Evolutionary conservation across 495 filamentous ascomycete species (phyloP).

Genomic region (Neurospora hispaniola): DNA sequence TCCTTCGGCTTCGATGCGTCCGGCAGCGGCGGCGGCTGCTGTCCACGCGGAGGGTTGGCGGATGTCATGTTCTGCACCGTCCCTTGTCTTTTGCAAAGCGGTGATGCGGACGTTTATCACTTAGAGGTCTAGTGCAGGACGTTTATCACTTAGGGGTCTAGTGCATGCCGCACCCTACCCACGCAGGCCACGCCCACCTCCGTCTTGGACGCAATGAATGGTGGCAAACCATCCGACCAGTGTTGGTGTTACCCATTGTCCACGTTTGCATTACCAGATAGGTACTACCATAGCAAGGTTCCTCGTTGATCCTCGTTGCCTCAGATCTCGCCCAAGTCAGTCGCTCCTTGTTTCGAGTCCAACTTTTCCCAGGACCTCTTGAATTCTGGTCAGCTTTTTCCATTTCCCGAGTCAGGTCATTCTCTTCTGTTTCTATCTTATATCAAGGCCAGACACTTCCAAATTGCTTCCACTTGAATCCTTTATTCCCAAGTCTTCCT

Average conservation of each 20-base stretch:
- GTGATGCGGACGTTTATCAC: constrained; percentile 5
- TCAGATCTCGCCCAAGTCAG: neutral
- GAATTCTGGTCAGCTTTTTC: neutral
- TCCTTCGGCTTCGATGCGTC: constrained; percentile 5
- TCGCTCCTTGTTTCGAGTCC: neutral
- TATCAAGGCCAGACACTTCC: neutral
- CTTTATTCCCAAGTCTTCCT: neutral
- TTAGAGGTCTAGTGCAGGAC: constrained; percentile 2
- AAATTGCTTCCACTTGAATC: neutral
- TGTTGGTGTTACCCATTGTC: neutral
- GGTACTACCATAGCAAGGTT: neutral
- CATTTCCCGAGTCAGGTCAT: neutral
- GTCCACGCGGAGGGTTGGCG: constrained; percentile 6
- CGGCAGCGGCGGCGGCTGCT: neutral
- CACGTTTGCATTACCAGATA: neutral
- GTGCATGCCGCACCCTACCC: neutral
- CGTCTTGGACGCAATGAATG: neutral
- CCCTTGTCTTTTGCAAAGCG: neutral
- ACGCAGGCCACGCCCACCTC: neutral
- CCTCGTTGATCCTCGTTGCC: neutral
- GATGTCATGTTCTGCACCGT: constrained; percentile 1
- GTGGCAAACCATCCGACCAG: neutral
- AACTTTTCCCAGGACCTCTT: neutral
- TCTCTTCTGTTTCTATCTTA: neutral
- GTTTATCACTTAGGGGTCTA: constrained; percentile 13